A percentile compares a stretch with the other conserved stretches of the same genome.
These are phyloP conservation scores for Talaromyces liani DNA, from an alignment of 495 filamentous ascomycete genomes.

Conservation along the genomic window DNA sequence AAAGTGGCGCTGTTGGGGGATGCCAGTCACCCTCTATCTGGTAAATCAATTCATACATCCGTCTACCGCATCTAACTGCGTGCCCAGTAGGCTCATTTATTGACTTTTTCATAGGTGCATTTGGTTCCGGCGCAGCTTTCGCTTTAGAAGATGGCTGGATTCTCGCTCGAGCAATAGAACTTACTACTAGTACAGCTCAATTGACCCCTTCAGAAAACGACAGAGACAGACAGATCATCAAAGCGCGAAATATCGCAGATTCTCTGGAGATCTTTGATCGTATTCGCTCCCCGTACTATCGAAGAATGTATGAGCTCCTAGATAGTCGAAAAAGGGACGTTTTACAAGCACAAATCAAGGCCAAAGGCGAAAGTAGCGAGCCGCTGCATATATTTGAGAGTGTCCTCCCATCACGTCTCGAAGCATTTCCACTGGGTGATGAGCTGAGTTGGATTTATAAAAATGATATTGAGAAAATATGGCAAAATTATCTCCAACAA, in stretches of 20 bases:
- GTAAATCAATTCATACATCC: slow-evolving; percentile 1
- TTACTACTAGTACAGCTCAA: slow-evolving; percentile 11
- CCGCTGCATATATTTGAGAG: slow-evolving; percentile 19
- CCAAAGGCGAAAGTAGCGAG: neutral
- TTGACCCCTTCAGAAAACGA: slow-evolving; percentile 11
- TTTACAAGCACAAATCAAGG: slow-evolving; percentile 14
- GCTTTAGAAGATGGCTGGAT: slow-evolving; percentile 45
- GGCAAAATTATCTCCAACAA: slow-evolving; percentile 18
- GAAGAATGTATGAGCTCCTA: slow-evolving; percentile 30
- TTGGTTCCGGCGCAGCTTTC: slow-evolving; percentile 44
- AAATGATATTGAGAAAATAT: slow-evolving; percentile 35
- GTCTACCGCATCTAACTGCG: neutral
- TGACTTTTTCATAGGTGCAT: slow-evolving; percentile 21
- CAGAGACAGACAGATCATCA: neutral
- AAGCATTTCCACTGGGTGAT: slow-evolving; percentile 9
- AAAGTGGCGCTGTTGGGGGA: slow-evolving; percentile 43
- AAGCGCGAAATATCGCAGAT: slow-evolving; percentile 9
- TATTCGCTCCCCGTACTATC: slow-evolving; percentile 40
- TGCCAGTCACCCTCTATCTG: slow-evolving; percentile 37
- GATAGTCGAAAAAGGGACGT: slow-evolving; percentile 16
- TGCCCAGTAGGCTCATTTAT: neutral
- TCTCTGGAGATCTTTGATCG: slow-evolving; percentile 34
- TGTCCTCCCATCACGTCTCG: slow-evolving; percentile 23
- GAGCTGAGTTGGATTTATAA: slow-evolving; percentile 35
- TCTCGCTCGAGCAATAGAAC: slow-evolving; percentile 33